Base-by-base conservation (phyloP, 345 rosid species). In the Eucalyptus pauciflora region DNA sequence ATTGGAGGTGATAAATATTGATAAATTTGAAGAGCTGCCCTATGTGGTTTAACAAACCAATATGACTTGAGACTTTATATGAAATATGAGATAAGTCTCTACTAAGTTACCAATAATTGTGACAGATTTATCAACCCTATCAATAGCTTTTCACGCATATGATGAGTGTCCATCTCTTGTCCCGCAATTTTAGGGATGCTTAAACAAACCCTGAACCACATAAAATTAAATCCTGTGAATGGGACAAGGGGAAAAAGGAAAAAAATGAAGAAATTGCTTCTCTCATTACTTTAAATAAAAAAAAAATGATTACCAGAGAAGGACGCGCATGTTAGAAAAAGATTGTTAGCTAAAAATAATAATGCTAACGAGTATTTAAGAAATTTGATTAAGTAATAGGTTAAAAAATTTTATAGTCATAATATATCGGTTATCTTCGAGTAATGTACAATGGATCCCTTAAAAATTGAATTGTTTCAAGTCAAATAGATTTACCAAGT, bases 381-480 rank as follows among this genome's bases (percentile, higher is more conserved):
- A 7, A 31, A n/a, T 64, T n/a, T 64, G 10, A 64, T n/a, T 64
- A 29, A 64, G 76, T 64, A 13, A 64, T 14, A 64, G 9, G 17
- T 64, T 7, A 64, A 29, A 13, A 60, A 29, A 3, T 0, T 0
- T 11, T n/a, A 3, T 7, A 7, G 5, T 64, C 17, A 29, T 15
- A 15, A n/a, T n/a, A n/a, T 64, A n/a, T 64, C 15, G 2, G 33
- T 14, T 14, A 31, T n/a, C 18, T 14, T 64, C 76, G 5, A 64
- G 37, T 64, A 14, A 3, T n/a, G 18, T 13, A 64, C 16, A 13
- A 60, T 60, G 15, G 4, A 27, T 25, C 31, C n/a, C 29, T 56
- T 56, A 13, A 56, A 56, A 56, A 56, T 56, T 56, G 29, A 56
- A 56, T 60, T 29, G n/a, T 3, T 64, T n/a, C 18, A 64, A 64